Evolutionary conservation across 163 green algal species (phyloP).

Genomic region (Coccomyxa subellipsoidea): DNA sequence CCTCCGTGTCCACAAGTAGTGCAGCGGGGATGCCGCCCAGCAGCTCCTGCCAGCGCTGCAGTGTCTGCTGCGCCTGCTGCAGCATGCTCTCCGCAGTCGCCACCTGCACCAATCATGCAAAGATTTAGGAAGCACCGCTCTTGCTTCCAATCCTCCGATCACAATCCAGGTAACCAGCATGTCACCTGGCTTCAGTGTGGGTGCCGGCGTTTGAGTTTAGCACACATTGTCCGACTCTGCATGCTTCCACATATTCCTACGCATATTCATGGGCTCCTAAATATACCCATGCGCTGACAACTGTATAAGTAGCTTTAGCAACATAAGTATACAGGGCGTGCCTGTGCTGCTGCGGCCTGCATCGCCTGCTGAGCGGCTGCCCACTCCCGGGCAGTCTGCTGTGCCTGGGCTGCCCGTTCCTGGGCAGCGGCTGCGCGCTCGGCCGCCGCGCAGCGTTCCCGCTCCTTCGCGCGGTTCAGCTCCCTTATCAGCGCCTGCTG

Average conservation of each 20-base stretch:
- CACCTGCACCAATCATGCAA: too few species aligned
- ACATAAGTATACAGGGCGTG: background rate
- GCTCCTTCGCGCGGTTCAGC: background rate
- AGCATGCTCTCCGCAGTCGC: background rate
- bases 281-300: too few species aligned
- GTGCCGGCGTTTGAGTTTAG: too few species aligned
- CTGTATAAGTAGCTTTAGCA: too few species aligned
- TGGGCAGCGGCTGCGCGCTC: slow-evolving; percentile 5
- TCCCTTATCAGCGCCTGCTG: slow-evolving; percentile 10
- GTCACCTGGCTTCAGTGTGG: too few species aligned
- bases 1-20: background rate
- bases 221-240: too few species aligned
- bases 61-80: background rate
- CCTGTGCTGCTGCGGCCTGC: background rate
- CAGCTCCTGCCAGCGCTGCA: background rate
- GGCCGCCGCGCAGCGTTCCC: background rate
- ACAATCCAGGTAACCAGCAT: too few species aligned
- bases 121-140: too few species aligned
- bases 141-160: too few species aligned
- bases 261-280: too few species aligned
- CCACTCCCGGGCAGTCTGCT: slow-evolving; percentile 1
- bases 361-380: background rate
- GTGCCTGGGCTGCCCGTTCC: background rate
- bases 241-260: too few species aligned
- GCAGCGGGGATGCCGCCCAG: too few species aligned